Base-by-base conservation (phyloP, 345 rosid species). In the Hibiscus mutabilis region DNA sequence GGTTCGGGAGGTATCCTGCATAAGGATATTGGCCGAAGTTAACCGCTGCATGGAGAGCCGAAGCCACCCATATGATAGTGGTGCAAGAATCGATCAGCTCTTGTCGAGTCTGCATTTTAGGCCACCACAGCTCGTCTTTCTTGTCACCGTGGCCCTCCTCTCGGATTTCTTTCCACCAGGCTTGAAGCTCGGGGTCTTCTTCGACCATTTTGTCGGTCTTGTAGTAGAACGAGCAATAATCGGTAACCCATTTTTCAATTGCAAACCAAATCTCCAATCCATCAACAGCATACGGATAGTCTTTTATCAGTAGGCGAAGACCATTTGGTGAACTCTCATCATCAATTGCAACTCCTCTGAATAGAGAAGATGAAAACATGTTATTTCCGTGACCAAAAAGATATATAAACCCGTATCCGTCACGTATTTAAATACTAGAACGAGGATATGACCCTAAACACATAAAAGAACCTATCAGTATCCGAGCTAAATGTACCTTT, bases 221-320 rank as follows among this genome's bases (percentile, higher is more conserved):
- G 86, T 89, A 91, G 78, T 84, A 91, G 78, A 81, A 72, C 14
- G 58, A 19, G 69, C 86, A 84, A 81, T 87, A 91, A 69, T 87
- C 88, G 37, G 55, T 71, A 1, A 91, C 97, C 97, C 94, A 91
- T 49, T 81, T 77, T 69, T 81, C 78, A n/a, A 91, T 91, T n/a
- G 92, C 92, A 35, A 83, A 85, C 97, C 97, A 91, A 16, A 89
- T 84, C 76, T 87, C 91, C 6, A 89, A 85, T 42, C 97, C 89
- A 37, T 91, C 97, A 1, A 89, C 92, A 0, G 94, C 97, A 16
- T 81, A 91, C 16, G 97, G 97, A 73, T 91, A 91, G 81, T 91
- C 97, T 74, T 87, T 75, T 60, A 89, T 82, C 59, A 81, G 75
- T 29, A 91, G 68, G 55, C 91, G 87, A 27, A 91, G 66, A 1